Conservation (phyloP, 1,284 basidiomycete species). For the Calocybe gambosa region DNA sequence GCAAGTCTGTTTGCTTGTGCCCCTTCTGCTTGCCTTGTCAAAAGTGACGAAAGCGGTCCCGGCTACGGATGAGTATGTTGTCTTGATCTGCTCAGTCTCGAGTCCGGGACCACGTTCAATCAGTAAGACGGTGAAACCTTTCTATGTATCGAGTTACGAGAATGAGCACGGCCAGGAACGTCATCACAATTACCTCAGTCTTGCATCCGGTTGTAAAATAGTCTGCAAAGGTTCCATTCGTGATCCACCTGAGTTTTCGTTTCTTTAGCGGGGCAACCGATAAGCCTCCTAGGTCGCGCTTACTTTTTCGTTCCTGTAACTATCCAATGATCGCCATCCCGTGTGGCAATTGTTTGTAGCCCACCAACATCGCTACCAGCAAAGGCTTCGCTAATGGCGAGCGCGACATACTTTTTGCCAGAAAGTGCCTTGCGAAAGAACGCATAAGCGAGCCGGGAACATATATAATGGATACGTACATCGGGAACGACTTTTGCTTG, state of each 20-base stretch:
- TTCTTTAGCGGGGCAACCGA: background rate
- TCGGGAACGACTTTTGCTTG: slow-evolving; percentile 68
- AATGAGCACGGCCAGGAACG: background rate
- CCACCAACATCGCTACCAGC: slow-evolving; percentile 93
- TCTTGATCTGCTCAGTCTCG: slow-evolving; percentile 88
- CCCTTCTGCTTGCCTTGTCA: slow-evolving; percentile 54
- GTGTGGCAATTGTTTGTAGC: slow-evolving; percentile 76
- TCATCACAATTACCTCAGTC: slow-evolving; percentile 45
- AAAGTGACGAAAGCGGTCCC: slow-evolving; percentile 92
- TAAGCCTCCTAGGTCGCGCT: slow-evolving; percentile 2
- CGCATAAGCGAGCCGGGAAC: slow-evolving; percentile 21
- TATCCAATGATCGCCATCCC: slow-evolving; percentile 81
- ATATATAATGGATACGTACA: slow-evolving; percentile 21
- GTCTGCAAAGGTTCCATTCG: slow-evolving; percentile 79
- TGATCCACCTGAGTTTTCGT: slow-evolving; percentile 70
- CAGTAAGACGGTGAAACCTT: slow-evolving; percentile 85
- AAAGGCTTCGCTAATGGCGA: slow-evolving; percentile 76
- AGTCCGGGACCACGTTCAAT: slow-evolving; percentile 78
- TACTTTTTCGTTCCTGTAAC: slow-evolving; percentile 87
- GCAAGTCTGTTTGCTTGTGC: background rate
- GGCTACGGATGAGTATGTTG: slow-evolving; percentile 78
- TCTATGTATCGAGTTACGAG: slow-evolving; percentile 27
- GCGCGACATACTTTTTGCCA: slow-evolving; percentile 76
- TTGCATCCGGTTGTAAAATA: slow-evolving; percentile 76
- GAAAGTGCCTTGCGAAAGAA: slow-evolving; percentile 51